Base-by-base conservation (phyloP, 345 rosid genomes). In the Erucastrum elatum region DNA sequence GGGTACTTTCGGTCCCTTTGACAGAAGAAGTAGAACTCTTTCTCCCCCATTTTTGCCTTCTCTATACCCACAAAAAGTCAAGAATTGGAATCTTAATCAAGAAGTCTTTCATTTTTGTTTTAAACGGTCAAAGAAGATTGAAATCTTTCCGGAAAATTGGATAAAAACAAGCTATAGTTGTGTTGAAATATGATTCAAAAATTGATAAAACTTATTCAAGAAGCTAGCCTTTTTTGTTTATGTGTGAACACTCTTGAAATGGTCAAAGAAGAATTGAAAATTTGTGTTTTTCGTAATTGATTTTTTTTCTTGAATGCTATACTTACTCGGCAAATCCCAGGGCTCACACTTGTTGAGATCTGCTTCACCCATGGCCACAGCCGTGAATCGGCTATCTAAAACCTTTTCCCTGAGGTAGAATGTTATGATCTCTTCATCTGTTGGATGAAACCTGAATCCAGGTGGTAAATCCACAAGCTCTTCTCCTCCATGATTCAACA, bases 281-380 rank as follows among this genome's bases (percentile, higher is more conserved):
- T 6, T 49, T 10, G 62, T 33, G 17, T 72, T 13, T 72, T 44
- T 49, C n/a, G 44, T 62, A 8, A 7, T 27, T 58, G 72, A 58
- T n/a, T n/a, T n/a, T n/a, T 31, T 15, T 15, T 17, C 3, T 41
- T 21, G 60, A 56, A 7, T 8, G 53, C 1, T 5, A 56, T 13
- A 49, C 91, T 84, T 84, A 94, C 98, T 84, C 0, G 94, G 95
- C 75, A 94, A 81, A 77, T 94, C 98, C 98, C 98, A 94, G 4
- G 98, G 98, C 49, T 94, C 98, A 61, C 84, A 87, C 97, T 92
- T 92, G 85, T 94, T 94, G 83, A 94, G 87, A 85, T 94, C 97
- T 60, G 84, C 98, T 76, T 94, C 97, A 39, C 88, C 94, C 74
- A 94, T 79, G 53, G 98, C 97, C 72, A 78, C 56, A 7, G 97